Evolutionary conservation across 176 grass and related monocot species (phyloP).

Genomic region (Tillandsia leiboldiana): DNA sequence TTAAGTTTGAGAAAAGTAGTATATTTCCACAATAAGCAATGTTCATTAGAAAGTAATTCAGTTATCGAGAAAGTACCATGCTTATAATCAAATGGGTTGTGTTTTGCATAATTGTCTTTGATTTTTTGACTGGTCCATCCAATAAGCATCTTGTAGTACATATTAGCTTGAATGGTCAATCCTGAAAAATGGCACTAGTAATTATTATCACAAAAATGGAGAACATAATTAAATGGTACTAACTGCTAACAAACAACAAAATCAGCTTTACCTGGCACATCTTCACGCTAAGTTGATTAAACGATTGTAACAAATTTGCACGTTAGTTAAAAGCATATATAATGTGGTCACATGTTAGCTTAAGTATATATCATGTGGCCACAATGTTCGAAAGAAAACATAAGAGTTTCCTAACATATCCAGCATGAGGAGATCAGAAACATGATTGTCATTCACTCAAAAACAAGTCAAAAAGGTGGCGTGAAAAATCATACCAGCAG

Average conservation of each 20-base stretch:
- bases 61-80: constrained; percentile 45
- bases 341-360: too few relatives aligned
- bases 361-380: too few relatives aligned
- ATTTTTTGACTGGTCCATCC: constrained; percentile 99
- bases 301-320: too few relatives aligned
- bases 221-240: background rate
- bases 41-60: background rate
- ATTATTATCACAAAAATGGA: background rate
- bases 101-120: constrained; percentile 66
- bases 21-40: background rate
- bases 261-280: too few relatives aligned
- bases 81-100: constrained; percentile 93
- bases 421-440: background rate
- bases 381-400: too few relatives aligned
- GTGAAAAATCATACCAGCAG: constrained; percentile 51
- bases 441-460: background rate
- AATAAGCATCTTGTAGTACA: constrained; percentile 98
- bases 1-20: background rate
- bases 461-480: constrained; percentile 19
- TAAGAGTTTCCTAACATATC: background rate
- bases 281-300: too few relatives aligned
- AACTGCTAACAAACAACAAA: background rate
- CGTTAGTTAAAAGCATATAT: too few relatives aligned
- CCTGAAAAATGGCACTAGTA: constrained; percentile 34
- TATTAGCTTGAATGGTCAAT: constrained; percentile 89